Evolutionary conservation across 192 early-diverging fungal species (phyloP).

Genomic region (Physocladia obscura): DNA sequence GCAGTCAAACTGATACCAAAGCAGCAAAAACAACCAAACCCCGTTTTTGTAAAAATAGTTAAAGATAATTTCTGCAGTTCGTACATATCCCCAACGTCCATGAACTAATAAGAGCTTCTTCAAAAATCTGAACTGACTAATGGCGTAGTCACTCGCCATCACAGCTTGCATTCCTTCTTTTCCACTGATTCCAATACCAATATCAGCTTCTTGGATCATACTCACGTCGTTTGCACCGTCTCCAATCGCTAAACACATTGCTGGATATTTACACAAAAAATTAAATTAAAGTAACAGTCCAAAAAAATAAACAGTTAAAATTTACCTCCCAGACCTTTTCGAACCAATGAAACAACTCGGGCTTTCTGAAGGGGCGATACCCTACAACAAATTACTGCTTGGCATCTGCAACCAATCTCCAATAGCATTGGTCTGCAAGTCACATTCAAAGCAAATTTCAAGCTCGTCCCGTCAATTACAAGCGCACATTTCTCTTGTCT

Average conservation of each 20-base stretch:
- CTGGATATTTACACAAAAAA: too few relatives aligned
- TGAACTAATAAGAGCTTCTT: slow-evolving; percentile 85
- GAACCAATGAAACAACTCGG: slow-evolving; percentile 85
- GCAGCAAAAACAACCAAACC: slow-evolving; percentile 84
- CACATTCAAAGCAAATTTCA: slow-evolving; percentile 68
- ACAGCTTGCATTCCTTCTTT: slow-evolving; percentile 81
- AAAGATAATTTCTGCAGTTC: slow-evolving; percentile 86
- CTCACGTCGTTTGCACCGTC: slow-evolving; percentile 65
- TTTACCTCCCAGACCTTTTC: slow-evolving; percentile 66
- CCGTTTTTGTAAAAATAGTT: slow-evolving; percentile 98
- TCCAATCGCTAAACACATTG: slow-evolving; percentile 70
- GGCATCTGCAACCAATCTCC: slow-evolving; percentile 57
- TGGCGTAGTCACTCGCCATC: slow-evolving; percentile 92
- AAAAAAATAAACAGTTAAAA: too few relatives aligned
- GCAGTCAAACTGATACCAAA: slow-evolving; percentile 94
- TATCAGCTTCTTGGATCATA: slow-evolving; percentile 69
- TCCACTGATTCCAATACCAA: slow-evolving; percentile 60
- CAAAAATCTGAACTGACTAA: slow-evolving; percentile 90
- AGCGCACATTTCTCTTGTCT: slow-evolving; percentile 38
- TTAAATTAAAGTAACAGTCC: slow-evolving; percentile 67
- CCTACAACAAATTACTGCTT: slow-evolving; percentile 88
- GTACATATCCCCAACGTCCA: slow-evolving; percentile 86
- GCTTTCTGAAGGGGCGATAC: slow-evolving; percentile 95
- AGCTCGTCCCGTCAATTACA: slow-evolving; percentile 57
- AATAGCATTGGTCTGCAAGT: slow-evolving; percentile 57